Conservation (phyloP, 345 rosid species). For the Kandelia obovata region DNA sequence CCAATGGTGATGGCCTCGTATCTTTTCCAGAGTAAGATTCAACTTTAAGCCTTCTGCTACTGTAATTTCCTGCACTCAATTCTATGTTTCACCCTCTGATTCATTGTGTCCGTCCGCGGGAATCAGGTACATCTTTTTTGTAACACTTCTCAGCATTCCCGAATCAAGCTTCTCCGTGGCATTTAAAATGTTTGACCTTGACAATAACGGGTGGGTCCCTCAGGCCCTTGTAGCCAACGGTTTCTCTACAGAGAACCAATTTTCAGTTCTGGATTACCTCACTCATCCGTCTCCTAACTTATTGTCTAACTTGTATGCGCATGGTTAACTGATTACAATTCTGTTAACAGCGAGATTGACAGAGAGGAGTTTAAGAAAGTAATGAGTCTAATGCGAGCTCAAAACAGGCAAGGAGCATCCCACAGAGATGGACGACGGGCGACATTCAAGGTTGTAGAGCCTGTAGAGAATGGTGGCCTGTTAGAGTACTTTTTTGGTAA, state of each 20-base stretch:
- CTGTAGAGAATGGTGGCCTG: conserved; percentile 28
- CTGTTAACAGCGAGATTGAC: conserved; percentile 22
- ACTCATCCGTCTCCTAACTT: no score
- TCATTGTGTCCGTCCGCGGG: not conserved
- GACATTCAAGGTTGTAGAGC: conserved; percentile 13
- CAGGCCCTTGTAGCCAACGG: not conserved
- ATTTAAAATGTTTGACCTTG: conserved; percentile 30
- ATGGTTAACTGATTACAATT: not conserved
- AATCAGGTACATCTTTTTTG: conserved; percentile 30
- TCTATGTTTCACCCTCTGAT: not conserved
- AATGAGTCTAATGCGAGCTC: conserved; percentile 30
- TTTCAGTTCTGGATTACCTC: no score
- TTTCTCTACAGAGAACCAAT: no score
- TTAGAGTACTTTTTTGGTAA: conserved; percentile 26
- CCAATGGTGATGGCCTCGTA: conserved; percentile 25
- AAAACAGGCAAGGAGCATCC: conserved; percentile 24
- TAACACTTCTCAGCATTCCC: conserved; percentile 28
- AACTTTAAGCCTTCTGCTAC: not conserved
- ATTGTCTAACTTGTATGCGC: no score
- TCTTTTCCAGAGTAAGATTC: conserved; percentile 27
- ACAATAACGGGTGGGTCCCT: conserved; percentile 24
- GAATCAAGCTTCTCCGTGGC: conserved; percentile 29
- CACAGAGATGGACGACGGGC: conserved; percentile 24
- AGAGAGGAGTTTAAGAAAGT: conserved; percentile 26
- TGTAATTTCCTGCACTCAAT: no score